phyloP scores from a whole-genome alignment of 805 yeast genomes.

The Hagleromyces aurorensis region DNA sequence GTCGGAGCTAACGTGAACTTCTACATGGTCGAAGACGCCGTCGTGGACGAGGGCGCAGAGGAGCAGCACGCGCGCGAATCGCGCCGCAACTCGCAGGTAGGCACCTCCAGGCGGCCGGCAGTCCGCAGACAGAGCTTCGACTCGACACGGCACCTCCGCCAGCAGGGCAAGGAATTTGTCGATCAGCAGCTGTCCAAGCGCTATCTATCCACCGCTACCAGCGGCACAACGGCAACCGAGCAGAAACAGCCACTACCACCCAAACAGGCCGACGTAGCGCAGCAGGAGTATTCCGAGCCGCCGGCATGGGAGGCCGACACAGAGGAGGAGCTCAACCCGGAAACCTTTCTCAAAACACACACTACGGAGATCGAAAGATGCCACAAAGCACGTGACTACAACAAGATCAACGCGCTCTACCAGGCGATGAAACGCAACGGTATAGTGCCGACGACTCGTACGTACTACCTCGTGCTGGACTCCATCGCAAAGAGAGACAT shows the following conservation, averaged over 20 bases:
- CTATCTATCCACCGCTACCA: conserved; percentile 13
- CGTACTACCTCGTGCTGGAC: conserved; percentile 46
- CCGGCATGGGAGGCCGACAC: conserved; percentile 28
- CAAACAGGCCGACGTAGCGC: background rate
- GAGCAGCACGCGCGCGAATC: conserved; percentile 3
- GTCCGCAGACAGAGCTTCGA: conserved; percentile 2
- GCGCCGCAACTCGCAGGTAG: conserved; percentile 1
- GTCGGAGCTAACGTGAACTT: conserved; percentile 30
- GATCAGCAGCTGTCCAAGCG: conserved; percentile 14
- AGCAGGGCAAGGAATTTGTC: conserved; percentile 11
- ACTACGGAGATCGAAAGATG: conserved; percentile 26
- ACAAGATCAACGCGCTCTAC: conserved; percentile 34
- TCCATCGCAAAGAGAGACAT: conserved; percentile 46
- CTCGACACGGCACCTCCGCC: conserved; percentile 4
- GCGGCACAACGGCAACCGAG: background rate
- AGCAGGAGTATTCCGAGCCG: background rate
- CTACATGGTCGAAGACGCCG: conserved; percentile 23
- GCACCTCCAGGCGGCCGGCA: conserved; percentile 2
- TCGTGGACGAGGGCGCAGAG: conserved; percentile 9
- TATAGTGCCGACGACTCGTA: conserved; percentile 41
- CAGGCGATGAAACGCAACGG: conserved; percentile 36
- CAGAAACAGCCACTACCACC: conserved; percentile 2
- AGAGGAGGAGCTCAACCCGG: conserved; percentile 26
- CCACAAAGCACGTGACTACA: conserved; percentile 23
- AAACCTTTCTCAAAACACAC: conserved; percentile 28